Evolutionary conservation across 2,329 filamentous ascomycete species (phyloP).

Genomic region (Pyrenophora tritici-repentis): DNA sequence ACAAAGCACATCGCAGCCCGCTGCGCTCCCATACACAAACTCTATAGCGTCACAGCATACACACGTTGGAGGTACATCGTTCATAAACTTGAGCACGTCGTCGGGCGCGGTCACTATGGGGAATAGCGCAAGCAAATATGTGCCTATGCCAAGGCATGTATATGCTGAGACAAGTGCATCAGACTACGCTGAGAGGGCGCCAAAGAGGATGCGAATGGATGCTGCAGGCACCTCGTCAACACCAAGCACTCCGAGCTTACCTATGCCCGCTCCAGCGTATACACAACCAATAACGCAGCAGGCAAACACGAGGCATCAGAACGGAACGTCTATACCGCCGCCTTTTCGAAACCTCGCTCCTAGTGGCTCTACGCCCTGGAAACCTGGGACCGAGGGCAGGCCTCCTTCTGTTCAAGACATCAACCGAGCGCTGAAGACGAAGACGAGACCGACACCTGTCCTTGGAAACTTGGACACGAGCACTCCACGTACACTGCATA

Average conservation of each 20-base stretch:
- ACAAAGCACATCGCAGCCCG: too few species aligned
- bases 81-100: neutral
- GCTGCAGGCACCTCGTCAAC: neutral
- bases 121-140: slow-evolving; percentile 3
- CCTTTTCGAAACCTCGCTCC: neutral
- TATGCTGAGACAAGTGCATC: neutral
- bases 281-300: too few species aligned
- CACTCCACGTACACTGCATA: slow-evolving; percentile 16
- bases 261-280: neutral
- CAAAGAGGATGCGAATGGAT: slow-evolving; percentile 32
- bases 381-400: slow-evolving; percentile 11
- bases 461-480: neutral
- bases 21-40: neutral
- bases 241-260: neutral
- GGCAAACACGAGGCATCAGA: too few species aligned
- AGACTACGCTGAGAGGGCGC: slow-evolving; percentile 1
- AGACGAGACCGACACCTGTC: slow-evolving; percentile 4
- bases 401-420: slow-evolving; percentile 27
- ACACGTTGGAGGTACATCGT: neutral
- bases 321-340: neutral
- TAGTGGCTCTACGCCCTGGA: neutral
- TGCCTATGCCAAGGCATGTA: neutral
- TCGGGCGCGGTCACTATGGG: neutral
- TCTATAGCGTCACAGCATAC: neutral
- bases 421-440: slow-evolving; percentile 26